Conservation (phyloP, 176 grass and related monocot genomes). For the Melocanna baccifera region DNA sequence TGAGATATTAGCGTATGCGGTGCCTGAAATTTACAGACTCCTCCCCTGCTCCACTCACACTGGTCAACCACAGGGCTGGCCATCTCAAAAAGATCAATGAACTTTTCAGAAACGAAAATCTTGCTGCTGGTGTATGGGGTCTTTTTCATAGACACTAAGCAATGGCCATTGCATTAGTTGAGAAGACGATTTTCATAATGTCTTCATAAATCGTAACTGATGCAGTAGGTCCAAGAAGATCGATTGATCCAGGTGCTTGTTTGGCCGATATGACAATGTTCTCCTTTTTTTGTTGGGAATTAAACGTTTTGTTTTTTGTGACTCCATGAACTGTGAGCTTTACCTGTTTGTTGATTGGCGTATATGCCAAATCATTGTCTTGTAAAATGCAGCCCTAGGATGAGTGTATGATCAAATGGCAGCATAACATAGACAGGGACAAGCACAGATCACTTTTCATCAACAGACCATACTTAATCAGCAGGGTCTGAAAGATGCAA, state of each 20-base stretch:
- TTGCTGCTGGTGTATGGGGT: no score
- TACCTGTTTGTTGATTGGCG: not conserved
- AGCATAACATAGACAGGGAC: not conserved
- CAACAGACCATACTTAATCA: not conserved
- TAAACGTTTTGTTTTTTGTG: no score
- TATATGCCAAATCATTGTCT: not conserved
- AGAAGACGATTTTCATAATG: not conserved
- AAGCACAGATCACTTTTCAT: not conserved
- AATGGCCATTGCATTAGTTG: not conserved
- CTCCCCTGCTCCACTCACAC: not conserved
- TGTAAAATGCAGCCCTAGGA: not conserved
- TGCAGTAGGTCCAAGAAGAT: not conserved
- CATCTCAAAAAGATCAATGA: no score
- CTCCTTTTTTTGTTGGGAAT: not conserved
- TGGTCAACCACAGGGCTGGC: not conserved
- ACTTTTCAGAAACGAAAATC: no score
- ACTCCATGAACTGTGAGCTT: not conserved
- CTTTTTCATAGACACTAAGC: not conserved
- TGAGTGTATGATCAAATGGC: no score
- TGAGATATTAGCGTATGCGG: not conserved
- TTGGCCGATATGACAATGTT: not conserved
- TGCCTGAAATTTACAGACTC: not conserved
- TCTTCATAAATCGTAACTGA: not conserved
- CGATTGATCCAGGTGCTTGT: not conserved
- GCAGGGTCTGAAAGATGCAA: not conserved